Conservation (phyloP, 345 rosid genomes). For the Corymbia maculata region DNA sequence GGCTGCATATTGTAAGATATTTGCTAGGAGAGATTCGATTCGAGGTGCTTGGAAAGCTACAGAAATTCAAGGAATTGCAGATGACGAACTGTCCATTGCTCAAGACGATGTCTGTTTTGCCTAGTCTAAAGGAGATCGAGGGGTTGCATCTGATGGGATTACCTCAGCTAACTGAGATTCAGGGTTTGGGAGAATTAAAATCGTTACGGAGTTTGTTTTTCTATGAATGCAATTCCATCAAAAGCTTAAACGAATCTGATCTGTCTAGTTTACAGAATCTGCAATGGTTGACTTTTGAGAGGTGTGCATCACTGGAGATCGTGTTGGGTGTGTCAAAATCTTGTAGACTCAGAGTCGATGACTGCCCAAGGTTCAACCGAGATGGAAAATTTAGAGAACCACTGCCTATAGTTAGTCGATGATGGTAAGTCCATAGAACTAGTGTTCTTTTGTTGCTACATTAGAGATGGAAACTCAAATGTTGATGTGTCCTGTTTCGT, state of each 20-base stretch:
- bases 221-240: background rate
- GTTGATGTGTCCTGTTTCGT: background rate
- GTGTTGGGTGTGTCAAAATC: background rate
- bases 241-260: background rate
- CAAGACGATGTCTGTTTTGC: background rate
- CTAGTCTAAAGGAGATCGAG: background rate
- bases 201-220: background rate
- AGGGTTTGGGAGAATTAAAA: background rate
- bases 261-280: background rate
- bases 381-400: background rate
- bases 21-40: background rate
- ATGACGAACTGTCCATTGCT: background rate
- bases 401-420: no score
- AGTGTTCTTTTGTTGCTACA: no score
- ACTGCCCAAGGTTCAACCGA: background rate
- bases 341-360: fast-evolving
- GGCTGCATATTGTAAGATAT: no score
- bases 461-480: no score
- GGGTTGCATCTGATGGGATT: fast-evolving
- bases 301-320: background rate
- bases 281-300: fast-evolving
- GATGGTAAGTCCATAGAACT: no score
- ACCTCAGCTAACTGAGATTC: background rate
- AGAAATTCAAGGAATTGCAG: fast-evolving
- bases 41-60: background rate